Base-by-base conservation (phyloP, 2,329 filamentous ascomycete genomes). In the Calonectria pteridis region DNA sequence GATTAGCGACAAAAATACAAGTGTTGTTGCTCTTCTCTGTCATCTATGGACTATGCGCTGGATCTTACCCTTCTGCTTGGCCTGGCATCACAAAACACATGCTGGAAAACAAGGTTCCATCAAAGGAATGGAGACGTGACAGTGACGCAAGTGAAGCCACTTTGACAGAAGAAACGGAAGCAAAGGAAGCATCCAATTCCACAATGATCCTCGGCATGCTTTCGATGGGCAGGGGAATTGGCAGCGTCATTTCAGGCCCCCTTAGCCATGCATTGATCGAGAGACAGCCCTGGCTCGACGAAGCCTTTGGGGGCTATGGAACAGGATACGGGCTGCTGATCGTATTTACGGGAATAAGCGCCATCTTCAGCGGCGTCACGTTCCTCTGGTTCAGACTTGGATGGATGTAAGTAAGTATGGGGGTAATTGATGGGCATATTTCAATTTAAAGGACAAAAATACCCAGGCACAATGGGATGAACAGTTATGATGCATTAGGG, bases 311-410 rank as follows among this genome's bases (percentile, higher is more conserved):
- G 5, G 67, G 55, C 1, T 69, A 69, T 37, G 67, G 67, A 31
- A 69, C 40, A n/a, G 67, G 55, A 31, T 69, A 63, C 37, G 67
- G 67, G 11, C 28, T 33, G 4, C 23, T 69, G 26, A 69, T 69
- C 40, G 31, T 69, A 23, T 63, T 63, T 59, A 49, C 55, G 3
- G 67, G 67, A 40, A 3, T 69, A 3, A 46, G 40, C 16, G 40
- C 55, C 3, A 18, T 69, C 33, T 2, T 69, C 2, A 63, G 67
- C 18, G 67, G 67, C 13, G 33, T 18, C 7, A 40, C 29, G 13
- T 53, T 69, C 43, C 20, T 62, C n/a, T 69, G 51, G 51, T 18
- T n/a, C 29, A 69, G 58, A 33, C 51, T 62, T 6, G 53, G 43
- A 20, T 69, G 51, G 66, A 46, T 69, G 28, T 69, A 62, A 59